Evolutionary conservation across 108 stramenopile species (phyloP), one percentile per base, ranked within the genome.

Genomic region (Cyclotella atomus): DNA sequence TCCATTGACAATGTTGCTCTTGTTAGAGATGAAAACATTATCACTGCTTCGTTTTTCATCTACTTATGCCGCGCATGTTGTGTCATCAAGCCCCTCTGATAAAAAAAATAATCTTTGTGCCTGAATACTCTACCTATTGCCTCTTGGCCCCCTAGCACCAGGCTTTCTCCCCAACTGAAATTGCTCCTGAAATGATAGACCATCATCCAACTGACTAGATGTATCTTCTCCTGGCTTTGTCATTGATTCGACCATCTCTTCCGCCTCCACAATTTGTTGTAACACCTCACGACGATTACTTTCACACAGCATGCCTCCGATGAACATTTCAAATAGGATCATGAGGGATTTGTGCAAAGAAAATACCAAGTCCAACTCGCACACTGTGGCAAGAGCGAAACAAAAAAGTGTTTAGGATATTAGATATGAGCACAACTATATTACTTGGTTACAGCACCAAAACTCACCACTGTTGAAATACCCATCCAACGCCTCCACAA

Each of bases 311-410:
- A 93, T 89, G 10, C 97, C 97, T 27, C 93, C 97, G 49, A 97
- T 82, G 68, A 98, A 96, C 91, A 93, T 95, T 81, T 98, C 97
- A 82, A 96, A 96, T 43, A 98, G 70, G 79, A 97, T 92, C 69
- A 86, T 62, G 19, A 96, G 83, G 49, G 93, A 96, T 77, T 98
- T 98, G 89, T 98, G 97, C 30, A 99, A 93, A 66, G 97, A 94
- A 81, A 98, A 98, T 66, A 99, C 97, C 28, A 99, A 84, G 82
- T 98, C 98, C 68, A 99, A 85, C 85, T 98, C 98, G 82, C 98
- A 97, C 15, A 94, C 91, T 87, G 47, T 6, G 23, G 50, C 17
- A 17, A 32, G 45, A 29, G 54, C 36, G 33, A 56, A 24, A 38
- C 36, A 59, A 57, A 64, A 27, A 17, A 21, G 59, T 27, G 5